A percentile compares a stretch with the other conserved stretches of the same genome.
phyloP scores from a whole-genome alignment of 140 eudicot species.

The Anethum foeniculum region DNA sequence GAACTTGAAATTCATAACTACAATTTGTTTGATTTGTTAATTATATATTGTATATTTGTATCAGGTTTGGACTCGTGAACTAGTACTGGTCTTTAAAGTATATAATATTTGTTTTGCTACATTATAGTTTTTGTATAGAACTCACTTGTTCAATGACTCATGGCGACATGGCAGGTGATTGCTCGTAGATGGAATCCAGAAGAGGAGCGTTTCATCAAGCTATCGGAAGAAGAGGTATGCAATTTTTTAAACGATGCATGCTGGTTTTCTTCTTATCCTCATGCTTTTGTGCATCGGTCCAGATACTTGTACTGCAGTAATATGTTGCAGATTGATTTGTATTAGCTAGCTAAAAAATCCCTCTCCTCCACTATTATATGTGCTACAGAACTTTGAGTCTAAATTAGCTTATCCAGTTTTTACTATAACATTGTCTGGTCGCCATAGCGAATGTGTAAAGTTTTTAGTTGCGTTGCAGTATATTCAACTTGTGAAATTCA shows the following conservation, averaged over 20 bases:
- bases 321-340: background rate
- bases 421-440: background rate
- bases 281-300: background rate
- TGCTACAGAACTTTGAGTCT: background rate
- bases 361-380: background rate
- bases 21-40: too few species aligned
- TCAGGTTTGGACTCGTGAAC: background rate
- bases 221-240: constrained; percentile 64
- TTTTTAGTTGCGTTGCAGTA: background rate
- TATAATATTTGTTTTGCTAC: background rate
- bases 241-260: background rate
- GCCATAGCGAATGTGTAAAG: background rate
- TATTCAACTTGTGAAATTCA: background rate
- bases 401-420: background rate
- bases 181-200: constrained; percentile 64
- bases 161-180: constrained; percentile 42
- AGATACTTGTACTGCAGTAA: background rate
- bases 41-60: background rate
- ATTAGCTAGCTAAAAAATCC: background rate
- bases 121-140: background rate
- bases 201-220: constrained; percentile 64
- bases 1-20: too few species aligned
- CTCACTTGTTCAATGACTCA: background rate
- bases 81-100: background rate
- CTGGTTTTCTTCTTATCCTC: background rate